These are phyloP conservation scores for Fusarium torreyae DNA, from an alignment of 2,329 filamentous ascomycete genomes.

Conservation along the genomic window DNA sequence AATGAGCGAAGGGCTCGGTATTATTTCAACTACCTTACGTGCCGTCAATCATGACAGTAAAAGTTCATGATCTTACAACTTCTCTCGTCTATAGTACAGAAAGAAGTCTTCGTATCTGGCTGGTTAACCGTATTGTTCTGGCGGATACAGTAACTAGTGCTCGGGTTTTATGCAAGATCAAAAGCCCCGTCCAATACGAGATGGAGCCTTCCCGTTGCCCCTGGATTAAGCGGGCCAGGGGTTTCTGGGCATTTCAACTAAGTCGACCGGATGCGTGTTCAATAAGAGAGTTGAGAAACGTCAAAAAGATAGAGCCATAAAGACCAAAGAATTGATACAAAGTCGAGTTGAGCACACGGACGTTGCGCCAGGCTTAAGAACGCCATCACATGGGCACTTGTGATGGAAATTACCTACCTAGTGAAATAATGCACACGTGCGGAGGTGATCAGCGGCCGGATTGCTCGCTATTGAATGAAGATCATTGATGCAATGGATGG, in stretches of 20 bases:
- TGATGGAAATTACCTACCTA: not conserved
- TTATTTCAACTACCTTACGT: too few relatives aligned
- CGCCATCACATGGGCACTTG: slow-evolving; percentile 18
- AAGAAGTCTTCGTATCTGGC: too few relatives aligned
- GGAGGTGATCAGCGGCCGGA: slow-evolving; percentile 36
- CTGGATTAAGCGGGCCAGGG: slow-evolving; percentile 31
- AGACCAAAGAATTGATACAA: not conserved
- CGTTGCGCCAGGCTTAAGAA: slow-evolving; percentile 8
- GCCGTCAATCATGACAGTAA: too few relatives aligned
- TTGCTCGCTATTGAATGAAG: slow-evolving; percentile 24
- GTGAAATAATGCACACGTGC: slow-evolving; percentile 22
- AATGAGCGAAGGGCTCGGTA: too few relatives aligned
- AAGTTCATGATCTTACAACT: too few relatives aligned
- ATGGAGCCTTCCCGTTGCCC: slow-evolving; percentile 27
- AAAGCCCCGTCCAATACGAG: slow-evolving; percentile 38
- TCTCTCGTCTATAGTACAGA: too few relatives aligned
- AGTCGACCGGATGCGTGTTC: slow-evolving; percentile 1
- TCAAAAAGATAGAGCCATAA: not conserved
- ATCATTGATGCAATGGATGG: slow-evolving; percentile 21
- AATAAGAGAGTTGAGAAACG: not conserved
- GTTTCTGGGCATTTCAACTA: slow-evolving; percentile 10
- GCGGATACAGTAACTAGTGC: slow-evolving; percentile 6
- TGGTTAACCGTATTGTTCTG: too few relatives aligned
- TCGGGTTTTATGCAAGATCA: slow-evolving; percentile 37
- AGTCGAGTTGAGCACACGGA: slow-evolving; percentile 4